phyloP scores from a whole-genome alignment of 768 basidiomycete species.

The Pisolithus tinctorius region DNA sequence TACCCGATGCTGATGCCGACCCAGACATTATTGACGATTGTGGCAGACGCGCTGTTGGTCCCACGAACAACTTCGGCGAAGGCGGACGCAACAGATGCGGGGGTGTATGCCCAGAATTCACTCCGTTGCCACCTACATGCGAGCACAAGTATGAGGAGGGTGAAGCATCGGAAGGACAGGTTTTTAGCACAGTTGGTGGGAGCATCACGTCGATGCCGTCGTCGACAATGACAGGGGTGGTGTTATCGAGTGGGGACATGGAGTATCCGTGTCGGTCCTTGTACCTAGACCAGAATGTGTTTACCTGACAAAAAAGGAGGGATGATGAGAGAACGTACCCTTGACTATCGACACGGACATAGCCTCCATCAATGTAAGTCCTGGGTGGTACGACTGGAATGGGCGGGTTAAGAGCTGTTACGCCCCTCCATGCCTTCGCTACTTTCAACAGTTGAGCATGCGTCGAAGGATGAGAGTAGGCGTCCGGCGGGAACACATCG shows the following conservation, averaged over 20 bases:
- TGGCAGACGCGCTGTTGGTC: conserved; percentile 4
- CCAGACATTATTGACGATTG: conserved; percentile 13
- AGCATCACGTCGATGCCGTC: conserved; percentile 16
- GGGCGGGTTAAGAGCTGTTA: conserved; percentile 45
- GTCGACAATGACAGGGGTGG: conserved; percentile 30
- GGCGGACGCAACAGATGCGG: conserved; percentile 22
- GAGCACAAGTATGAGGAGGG: not conserved
- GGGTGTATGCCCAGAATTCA: conserved; percentile 12
- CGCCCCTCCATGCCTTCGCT: conserved; percentile 60
- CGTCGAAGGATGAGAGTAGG: conserved; percentile 29
- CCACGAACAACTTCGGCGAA: conserved; percentile 21
- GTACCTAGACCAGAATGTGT: conserved; percentile 12
- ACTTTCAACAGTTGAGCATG: conserved; percentile 48
- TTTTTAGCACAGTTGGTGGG: conserved; percentile 21
- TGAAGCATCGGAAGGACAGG: conserved; percentile 4
- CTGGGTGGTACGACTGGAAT: conserved; percentile 17
- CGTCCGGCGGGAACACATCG: conserved; percentile 33
- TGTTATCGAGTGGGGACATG: conserved; percentile 23
- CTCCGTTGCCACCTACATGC: not conserved
- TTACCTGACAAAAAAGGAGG: conserved; percentile 8
- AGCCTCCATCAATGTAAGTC: conserved; percentile 16
- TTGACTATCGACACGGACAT: conserved; percentile 19
- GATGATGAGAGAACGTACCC: conserved; percentile 16
- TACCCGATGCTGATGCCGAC: conserved; percentile 9
- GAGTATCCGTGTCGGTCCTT: conserved; percentile 22